A percentile compares a stretch with the other conserved stretches of the same genome.
Conservation (phyloP, 2,329 filamentous ascomycete genomes). For the Phaeosphaeria sp. region DNA sequence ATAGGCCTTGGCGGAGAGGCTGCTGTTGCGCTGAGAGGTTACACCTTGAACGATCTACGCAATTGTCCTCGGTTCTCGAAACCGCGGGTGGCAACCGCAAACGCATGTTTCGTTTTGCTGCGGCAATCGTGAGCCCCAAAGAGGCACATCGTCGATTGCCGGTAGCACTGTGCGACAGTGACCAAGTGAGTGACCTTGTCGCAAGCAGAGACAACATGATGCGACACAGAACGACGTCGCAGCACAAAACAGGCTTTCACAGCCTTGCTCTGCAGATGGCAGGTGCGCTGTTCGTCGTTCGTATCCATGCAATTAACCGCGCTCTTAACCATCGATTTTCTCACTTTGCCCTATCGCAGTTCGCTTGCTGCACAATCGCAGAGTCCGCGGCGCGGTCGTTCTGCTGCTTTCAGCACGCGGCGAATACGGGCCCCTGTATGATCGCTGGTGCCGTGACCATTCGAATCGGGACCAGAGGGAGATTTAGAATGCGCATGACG, state of each 20-base stretch:
- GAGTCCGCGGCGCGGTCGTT: slow-evolving; percentile 5
- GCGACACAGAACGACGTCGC: background rate
- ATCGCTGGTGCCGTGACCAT: slow-evolving; percentile 10
- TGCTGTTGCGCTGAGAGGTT: slow-evolving; percentile 1
- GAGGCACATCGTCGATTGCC: background rate
- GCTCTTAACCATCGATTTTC: slow-evolving; percentile 7
- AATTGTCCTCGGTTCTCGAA: background rate
- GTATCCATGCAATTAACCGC: slow-evolving; percentile 16
- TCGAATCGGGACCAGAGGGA: background rate
- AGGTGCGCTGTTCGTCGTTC: background rate
- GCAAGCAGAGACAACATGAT: background rate
- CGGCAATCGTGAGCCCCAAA: background rate
- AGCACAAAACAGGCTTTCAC: slow-evolving; percentile 16
- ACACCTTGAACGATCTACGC: background rate
- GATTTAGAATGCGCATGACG: slow-evolving; percentile 17
- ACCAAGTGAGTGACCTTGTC: background rate
- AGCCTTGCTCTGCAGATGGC: background rate
- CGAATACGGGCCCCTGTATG: slow-evolving; percentile 9
- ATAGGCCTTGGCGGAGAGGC: background rate
- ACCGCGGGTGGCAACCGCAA: background rate
- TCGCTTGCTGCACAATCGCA: background rate
- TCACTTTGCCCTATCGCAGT: background rate
- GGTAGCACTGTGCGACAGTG: background rate
- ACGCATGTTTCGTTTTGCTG: slow-evolving; percentile 1
- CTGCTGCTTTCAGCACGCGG: background rate